Base-by-base conservation (phyloP, 805 yeast species). In the Metschnikowia cubensis region DNA sequence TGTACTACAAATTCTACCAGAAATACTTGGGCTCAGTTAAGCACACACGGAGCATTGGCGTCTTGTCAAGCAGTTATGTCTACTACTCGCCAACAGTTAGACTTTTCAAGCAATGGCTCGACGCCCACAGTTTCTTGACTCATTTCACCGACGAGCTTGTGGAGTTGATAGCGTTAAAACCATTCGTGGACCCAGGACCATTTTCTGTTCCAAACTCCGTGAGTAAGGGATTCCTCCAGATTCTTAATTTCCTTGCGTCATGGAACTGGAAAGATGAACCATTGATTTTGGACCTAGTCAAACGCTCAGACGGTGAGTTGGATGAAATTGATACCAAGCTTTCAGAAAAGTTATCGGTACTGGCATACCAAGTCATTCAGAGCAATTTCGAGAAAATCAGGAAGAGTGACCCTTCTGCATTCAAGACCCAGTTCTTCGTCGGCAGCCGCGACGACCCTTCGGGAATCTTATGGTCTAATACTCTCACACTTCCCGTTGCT, bases 261-360 rank as follows among this genome's bases (percentile, higher is more conserved):
- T 94, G 99, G 99, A 90, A 94, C 66, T 94, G 99, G 99, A 85
- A 81, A 59, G 95, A 87, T 54, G 89, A 85, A 42, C 86, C 96
- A 1, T 69, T 94, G 53, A 80, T 91, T 48, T 69, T 94, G 52
- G 97, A 94, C 61, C 69, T 89, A 57, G 82, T 85, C 13, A 83
- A 80, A 52, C 66, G 66, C 20, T 35, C 51, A 3, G 59, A 52
- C 20, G 51, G 65, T 44, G 64, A 63, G 17, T 70, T 62, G 13
- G 59, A 61, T 35, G 70, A 65, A n/a, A 56, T 52, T 48, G 49
- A 55, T 54, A 74, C 74, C 47, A 77, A 75, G 46, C 66, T 83
- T 32, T 76, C 82, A 25, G 94, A 87, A 53, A 81, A 73, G 54
- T 67, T 89, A 56, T 79, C 85, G 2, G 71, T 84, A 25, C 79